Conservation (phyloP, 768 basidiomycete species). For the Leccinum longicurvipes region DNA sequence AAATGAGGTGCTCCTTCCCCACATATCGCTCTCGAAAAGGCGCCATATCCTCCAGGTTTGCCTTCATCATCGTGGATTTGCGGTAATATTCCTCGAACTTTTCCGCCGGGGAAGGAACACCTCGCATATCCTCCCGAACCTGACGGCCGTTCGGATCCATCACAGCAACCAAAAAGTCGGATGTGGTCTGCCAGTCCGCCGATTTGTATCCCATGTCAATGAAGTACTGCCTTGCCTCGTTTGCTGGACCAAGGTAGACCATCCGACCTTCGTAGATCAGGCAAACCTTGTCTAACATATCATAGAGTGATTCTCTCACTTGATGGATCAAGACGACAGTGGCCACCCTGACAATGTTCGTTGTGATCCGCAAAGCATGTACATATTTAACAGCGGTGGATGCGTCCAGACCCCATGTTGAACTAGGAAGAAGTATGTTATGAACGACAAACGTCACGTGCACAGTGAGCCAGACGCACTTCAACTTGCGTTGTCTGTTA, state of each 20-base stretch:
- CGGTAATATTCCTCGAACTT: slow-evolving; percentile 55
- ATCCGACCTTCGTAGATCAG: slow-evolving; percentile 58
- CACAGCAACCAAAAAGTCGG: slow-evolving; percentile 58
- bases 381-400: slow-evolving; percentile 75
- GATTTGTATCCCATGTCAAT: slow-evolving; percentile 54
- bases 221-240: slow-evolving; percentile 56
- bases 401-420: slow-evolving; percentile 65
- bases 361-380: slow-evolving; percentile 63
- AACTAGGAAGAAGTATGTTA: slow-evolving; percentile 44
- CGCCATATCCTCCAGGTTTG: slow-evolving; percentile 47
- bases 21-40: slow-evolving; percentile 45
- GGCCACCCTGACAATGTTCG: slow-evolving; percentile 48
- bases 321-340: slow-evolving; percentile 86
- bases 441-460: slow-evolving; percentile 42
- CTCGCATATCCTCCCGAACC: slow-evolving; percentile 28
- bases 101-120: slow-evolving; percentile 43
- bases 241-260: slow-evolving; percentile 58
- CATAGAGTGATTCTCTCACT: slow-evolving; percentile 66
- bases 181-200: slow-evolving; percentile 55
- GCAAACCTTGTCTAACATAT: slow-evolving; percentile 69
- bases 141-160: slow-evolving; percentile 65
- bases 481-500: too few species aligned
- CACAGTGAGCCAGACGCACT: slow-evolving; percentile 31
- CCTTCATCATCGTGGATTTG: slow-evolving; percentile 36
- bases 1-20: slow-evolving; percentile 40